These are phyloP conservation scores for Sclerotinia minor DNA, from an alignment of 2,329 filamentous ascomycete genomes.

Conservation along the genomic window DNA sequence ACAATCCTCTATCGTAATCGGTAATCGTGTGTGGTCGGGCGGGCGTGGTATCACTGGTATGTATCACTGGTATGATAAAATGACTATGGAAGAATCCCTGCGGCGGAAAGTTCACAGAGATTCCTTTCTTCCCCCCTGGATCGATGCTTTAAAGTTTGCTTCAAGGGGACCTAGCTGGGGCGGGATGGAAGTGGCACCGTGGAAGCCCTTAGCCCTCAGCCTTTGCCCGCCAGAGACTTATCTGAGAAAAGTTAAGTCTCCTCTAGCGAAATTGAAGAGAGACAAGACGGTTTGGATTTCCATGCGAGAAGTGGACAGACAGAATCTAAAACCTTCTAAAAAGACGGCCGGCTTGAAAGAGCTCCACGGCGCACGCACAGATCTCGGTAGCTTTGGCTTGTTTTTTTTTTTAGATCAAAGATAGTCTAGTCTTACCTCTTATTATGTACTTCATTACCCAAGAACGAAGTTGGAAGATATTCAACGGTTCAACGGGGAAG, in stretches of 20 bases:
- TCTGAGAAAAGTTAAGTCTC: background rate
- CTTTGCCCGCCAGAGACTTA: background rate
- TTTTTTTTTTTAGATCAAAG: background rate
- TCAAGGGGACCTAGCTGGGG: background rate
- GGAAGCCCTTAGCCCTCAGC: background rate
- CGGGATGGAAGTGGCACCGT: background rate
- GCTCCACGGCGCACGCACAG: background rate
- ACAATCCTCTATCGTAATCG: background rate
- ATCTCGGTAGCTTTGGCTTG: constrained; percentile 3
- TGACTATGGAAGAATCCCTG: constrained; percentile 1
- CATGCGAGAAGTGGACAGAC: constrained; percentile 1
- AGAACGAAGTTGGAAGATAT: background rate
- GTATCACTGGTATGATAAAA: background rate
- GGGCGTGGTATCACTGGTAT: background rate
- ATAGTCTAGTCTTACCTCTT: too few relatives aligned
- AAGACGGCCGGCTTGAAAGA: background rate
- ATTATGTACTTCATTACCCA: too few relatives aligned
- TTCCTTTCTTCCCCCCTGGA: background rate
- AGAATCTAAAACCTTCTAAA: background rate
- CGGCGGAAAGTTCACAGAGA: background rate
- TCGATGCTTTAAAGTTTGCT: background rate
- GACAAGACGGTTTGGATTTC: constrained; percentile 18
- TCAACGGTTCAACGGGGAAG: constrained; percentile 22
- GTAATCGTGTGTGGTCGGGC: background rate
- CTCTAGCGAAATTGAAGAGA: constrained; percentile 24